Conservation (phyloP, 257 asterid genomes). For the Echium plantagineum region DNA sequence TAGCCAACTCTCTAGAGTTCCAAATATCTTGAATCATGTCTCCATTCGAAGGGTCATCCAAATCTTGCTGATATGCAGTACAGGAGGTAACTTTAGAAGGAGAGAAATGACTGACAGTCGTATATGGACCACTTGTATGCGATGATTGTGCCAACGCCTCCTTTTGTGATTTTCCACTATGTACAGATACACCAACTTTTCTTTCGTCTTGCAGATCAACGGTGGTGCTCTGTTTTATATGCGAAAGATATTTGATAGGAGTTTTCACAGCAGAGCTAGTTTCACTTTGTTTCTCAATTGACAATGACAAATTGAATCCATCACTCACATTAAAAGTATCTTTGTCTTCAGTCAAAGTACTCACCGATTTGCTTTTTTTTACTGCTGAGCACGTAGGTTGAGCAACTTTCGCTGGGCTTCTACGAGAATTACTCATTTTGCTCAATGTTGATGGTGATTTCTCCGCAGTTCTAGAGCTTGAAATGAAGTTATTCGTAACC, state of each 20-base stretch:
- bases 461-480: conserved; percentile 27
- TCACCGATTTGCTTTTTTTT: conserved; percentile 21
- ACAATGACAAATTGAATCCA: conserved; percentile 18
- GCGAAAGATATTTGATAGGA: conserved; percentile 15
- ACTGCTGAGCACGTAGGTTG: conserved; percentile 26
- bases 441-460: conserved; percentile 32
- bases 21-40: conserved; percentile 10
- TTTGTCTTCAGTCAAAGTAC: conserved; percentile 17
- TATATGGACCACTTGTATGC: background rate
- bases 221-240: conserved; percentile 25
- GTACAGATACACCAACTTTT: conserved; percentile 21
- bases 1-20: conserved; percentile 17
- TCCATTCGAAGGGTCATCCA: background rate
- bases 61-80: background rate
- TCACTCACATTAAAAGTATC: conserved; percentile 20
- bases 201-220: conserved; percentile 27
- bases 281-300: conserved; percentile 18
- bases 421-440: conserved; percentile 19
- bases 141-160: background rate
- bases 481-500: conserved; percentile 17
- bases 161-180: conserved; percentile 30
- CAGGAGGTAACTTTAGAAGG: background rate
- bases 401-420: conserved; percentile 23
- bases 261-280: conserved; percentile 15
- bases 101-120: background rate